Evolutionary conservation across 768 basidiomycete species (phyloP), one percentile per base, ranked within the genome.

Genomic region (Grammothele lineata): DNA sequence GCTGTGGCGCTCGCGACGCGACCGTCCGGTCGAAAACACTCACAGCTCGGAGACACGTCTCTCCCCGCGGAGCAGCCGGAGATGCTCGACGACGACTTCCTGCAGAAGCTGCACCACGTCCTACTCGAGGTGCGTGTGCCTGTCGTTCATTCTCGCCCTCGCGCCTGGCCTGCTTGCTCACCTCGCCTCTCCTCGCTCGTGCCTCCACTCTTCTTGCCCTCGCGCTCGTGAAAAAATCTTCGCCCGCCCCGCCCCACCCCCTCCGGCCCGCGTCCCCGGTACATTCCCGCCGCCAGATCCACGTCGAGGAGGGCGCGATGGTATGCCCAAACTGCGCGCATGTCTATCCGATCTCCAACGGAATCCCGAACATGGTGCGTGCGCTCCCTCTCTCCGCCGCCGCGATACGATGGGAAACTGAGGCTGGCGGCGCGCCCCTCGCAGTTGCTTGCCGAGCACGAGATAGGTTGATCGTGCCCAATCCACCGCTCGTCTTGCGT

Each of bases 361-460:
- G 94, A 11, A 98, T 99, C 53, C 93, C 95, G 5, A 98, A 98
- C 73, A 98, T 98, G 95, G 95, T 94, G 54, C 57, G 72, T n/a
- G n/a, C n/a, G n/a, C 36, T 15, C 36, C 30, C 33, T 37, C n/a
- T 34, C 15, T 12, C 33, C 37, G 19, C 43, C 38, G n/a, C n/a
- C 34, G 47, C 17, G n/a, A n/a, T 15, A 9, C 24, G 1, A 30
- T 21, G 17, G 15, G 21, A 1, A 8, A 30, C 49, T 22, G n/a
- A 35, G 23, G 40, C 34, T 52, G 35, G 35, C 26, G 21, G 45
- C 33, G 23, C 42, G 24, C 40, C 23, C 15, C 12, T 23, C 35
- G 11, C 59, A 94, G 94, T 74, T 97, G 11, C 70, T 98, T 43
- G 91, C 90, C 1, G 94, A 96, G 61, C 88, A 97, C 55, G 94